Conservation (phyloP, 1,284 basidiomycete genomes). For the Microbotryum violaceum region DNA sequence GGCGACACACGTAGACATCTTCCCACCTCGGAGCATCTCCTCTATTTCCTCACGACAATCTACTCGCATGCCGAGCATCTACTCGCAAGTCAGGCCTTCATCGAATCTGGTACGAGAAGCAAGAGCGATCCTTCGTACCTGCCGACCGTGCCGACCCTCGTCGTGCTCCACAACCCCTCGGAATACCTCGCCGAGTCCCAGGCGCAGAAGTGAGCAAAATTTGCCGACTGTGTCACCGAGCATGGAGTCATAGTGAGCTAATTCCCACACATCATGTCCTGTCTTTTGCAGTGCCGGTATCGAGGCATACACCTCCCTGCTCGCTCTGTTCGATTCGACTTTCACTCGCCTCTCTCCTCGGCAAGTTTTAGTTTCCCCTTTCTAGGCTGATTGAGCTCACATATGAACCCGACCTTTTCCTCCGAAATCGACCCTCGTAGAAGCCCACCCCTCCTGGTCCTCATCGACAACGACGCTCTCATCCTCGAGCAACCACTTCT, state of each 20-base stretch:
- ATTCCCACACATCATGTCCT: neutral
- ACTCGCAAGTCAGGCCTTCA: neutral
- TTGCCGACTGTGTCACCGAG: too few species aligned
- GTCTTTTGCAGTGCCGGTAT: conserved; percentile 6
- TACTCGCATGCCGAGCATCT: neutral
- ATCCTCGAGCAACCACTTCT: conserved; percentile 2
- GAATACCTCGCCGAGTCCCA: conserved; percentile 13
- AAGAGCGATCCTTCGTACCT: conserved; percentile 20
- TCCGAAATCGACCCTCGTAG: too few species aligned
- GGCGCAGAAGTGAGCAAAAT: neutral
- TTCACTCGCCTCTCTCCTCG: neutral
- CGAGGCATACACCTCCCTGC: conserved; percentile 13
- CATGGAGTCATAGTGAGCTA: neutral
- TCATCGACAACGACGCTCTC: conserved; percentile 1
- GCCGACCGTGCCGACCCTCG: conserved; percentile 12
- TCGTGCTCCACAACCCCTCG: conserved; percentile 20
- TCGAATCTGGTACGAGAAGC: neutral
- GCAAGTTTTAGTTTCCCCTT: neutral
- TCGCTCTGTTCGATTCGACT: conserved; percentile 22
- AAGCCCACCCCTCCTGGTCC: conserved; percentile 2
- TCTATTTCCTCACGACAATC: conserved; percentile 22
- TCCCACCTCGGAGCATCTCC: conserved; percentile 19
- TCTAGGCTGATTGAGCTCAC: neutral
- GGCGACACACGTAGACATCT: conserved; percentile 5
- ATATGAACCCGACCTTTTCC: neutral